Conservation (phyloP, 2,329 filamentous ascomycete species). For the Cercospora brassicicola region DNA sequence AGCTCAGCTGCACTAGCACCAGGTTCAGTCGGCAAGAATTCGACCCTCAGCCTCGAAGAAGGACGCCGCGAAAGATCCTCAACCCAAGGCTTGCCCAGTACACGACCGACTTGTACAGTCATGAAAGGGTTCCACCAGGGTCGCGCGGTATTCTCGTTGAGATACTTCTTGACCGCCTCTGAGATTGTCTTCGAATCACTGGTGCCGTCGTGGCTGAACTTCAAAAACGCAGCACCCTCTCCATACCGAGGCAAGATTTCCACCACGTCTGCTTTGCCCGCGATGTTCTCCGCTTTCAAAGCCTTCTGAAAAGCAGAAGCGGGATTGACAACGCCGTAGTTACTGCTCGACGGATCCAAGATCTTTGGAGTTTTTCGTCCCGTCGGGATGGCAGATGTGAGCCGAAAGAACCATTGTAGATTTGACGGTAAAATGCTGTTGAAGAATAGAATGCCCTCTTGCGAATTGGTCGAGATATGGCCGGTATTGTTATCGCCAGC, state of each 20-base stretch:
- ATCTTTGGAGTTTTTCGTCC: slow-evolving; percentile 17
- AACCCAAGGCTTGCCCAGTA: slow-evolving; percentile 85
- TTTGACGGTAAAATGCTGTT: slow-evolving; percentile 87
- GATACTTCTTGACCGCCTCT: slow-evolving; percentile 60
- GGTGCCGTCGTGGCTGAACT: slow-evolving; percentile 63
- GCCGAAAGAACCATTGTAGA: slow-evolving; percentile 62
- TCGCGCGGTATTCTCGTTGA: slow-evolving; percentile 70
- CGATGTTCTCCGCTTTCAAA: slow-evolving; percentile 31
- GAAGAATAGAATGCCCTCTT: slow-evolving; percentile 85
- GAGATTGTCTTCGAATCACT: slow-evolving; percentile 57
- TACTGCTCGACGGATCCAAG: slow-evolving; percentile 21
- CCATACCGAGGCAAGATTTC: slow-evolving; percentile 82
- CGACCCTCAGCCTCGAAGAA: slow-evolving; percentile 71
- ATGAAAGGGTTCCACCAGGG: slow-evolving; percentile 89
- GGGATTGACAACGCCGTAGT: slow-evolving; percentile 55
- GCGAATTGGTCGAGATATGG: slow-evolving; percentile 72
- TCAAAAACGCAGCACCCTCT: slow-evolving; percentile 92
- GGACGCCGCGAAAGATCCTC: slow-evolving; percentile 88
- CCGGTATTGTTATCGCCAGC: slow-evolving; percentile 63
- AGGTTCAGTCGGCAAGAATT: slow-evolving; percentile 74
- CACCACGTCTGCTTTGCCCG: slow-evolving; percentile 61
- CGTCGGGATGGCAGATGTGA: slow-evolving; percentile 50
- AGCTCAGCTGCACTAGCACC: slow-evolving; percentile 74
- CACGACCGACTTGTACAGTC: slow-evolving; percentile 67
- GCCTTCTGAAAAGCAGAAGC: slow-evolving; percentile 53